Evolutionary conservation across 208 protist genomes (phyloP).

Genomic region (Crithidia expoeki): DNA sequence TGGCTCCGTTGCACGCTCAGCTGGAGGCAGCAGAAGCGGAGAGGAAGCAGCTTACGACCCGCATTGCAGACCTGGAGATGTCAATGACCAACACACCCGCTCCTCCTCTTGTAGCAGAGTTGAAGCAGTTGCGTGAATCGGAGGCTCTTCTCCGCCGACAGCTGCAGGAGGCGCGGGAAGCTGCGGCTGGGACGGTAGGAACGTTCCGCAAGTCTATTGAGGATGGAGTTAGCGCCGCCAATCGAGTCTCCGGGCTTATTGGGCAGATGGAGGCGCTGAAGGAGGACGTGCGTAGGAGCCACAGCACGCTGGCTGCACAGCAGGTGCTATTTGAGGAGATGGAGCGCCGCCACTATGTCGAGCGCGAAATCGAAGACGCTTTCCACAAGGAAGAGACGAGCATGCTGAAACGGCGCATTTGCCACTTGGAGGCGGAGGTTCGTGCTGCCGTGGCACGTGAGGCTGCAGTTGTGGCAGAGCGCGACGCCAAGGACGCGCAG

Average conservation of each 20-base stretch:
- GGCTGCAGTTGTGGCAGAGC: constrained; percentile 16
- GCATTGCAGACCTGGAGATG: constrained; percentile 49
- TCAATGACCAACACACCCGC: constrained; percentile 35
- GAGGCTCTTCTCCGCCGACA: constrained; percentile 59
- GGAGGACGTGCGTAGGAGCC: constrained; percentile 27
- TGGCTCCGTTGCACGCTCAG: constrained; percentile 47
- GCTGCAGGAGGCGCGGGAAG: constrained; percentile 37
- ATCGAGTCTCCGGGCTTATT: constrained; percentile 29
- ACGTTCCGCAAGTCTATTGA: constrained; percentile 34
- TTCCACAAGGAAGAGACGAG: constrained; percentile 23
- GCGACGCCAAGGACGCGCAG: constrained; percentile 25
- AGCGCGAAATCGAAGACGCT: constrained; percentile 28
- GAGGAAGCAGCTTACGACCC: constrained; percentile 34
- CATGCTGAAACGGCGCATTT: constrained; percentile 32
- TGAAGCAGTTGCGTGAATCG: constrained; percentile 57
- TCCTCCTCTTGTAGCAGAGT: constrained; percentile 57
- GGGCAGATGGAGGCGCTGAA: constrained; percentile 36
- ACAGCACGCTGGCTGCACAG: constrained; percentile 29
- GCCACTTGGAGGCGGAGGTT: constrained; percentile 18
- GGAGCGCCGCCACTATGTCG: constrained; percentile 24
- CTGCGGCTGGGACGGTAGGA: constrained; percentile 26
- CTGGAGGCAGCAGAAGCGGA: constrained; percentile 61
- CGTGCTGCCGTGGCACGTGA: constrained; percentile 29
- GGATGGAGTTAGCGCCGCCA: constrained; percentile 28
- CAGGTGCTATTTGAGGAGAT: constrained; percentile 30